Percentiles rank a stretch among this genome's conserved stretches.
phyloP scores from a whole-genome alignment of 371 early-diverging fungal species.

The Zopfochytrium polystomum region DNA sequence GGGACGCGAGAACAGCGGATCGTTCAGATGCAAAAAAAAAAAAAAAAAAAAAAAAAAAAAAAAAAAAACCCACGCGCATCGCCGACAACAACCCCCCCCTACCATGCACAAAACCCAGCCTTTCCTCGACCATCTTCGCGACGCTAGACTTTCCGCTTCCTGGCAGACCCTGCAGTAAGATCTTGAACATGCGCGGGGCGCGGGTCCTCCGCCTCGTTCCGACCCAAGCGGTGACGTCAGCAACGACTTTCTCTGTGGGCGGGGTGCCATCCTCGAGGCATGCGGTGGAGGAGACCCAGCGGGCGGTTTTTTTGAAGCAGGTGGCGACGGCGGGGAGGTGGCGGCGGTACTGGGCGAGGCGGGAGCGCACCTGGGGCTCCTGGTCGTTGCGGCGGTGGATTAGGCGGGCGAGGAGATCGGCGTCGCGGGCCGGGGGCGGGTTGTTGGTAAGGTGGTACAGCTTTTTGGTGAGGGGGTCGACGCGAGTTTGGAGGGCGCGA shows the following conservation, averaged over 20 bases:
- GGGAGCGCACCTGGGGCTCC: constrained; percentile 21
- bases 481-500: constrained; percentile 16
- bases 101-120: constrained; percentile 46
- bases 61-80: background rate
- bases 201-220: constrained; percentile 24
- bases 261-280: constrained; percentile 28
- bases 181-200: constrained; percentile 41
- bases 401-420: constrained; percentile 30
- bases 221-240: constrained; percentile 23
- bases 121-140: constrained; percentile 32
- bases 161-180: constrained; percentile 41
- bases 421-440: constrained; percentile 32
- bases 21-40: too few relatives aligned
- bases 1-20: background rate
- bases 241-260: constrained; percentile 23
- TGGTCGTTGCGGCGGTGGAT: constrained; percentile 32
- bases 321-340: constrained; percentile 25
- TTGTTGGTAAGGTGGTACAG: constrained; percentile 36
- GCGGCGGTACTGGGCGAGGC: constrained; percentile 35
- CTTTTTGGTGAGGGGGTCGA: constrained; percentile 37
- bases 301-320: constrained; percentile 34
- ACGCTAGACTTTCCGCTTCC: constrained; percentile 45
- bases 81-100: constrained; percentile 3
- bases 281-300: background rate
- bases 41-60: background rate